phyloP scores from a whole-genome alignment of 352 stramenopile species.

The Phytophthora brassicae region DNA sequence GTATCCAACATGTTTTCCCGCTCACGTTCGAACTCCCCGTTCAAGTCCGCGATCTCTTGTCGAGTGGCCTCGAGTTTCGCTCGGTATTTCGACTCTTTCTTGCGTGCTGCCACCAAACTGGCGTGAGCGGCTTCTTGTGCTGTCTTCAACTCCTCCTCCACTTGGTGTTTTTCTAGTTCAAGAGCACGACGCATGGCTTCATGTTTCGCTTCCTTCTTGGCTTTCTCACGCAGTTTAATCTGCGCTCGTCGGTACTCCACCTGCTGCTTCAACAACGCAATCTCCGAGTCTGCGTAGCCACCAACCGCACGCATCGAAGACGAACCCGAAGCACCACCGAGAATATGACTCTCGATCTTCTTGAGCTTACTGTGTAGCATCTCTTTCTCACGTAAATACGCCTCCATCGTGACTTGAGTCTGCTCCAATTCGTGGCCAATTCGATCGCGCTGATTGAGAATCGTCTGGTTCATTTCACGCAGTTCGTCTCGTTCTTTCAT shows the following conservation, averaged over 20 bases:
- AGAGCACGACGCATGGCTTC: slow-evolving; percentile 59
- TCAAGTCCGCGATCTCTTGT: slow-evolving; percentile 84
- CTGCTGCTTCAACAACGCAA: slow-evolving; percentile 77
- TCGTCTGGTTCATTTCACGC: slow-evolving; percentile 61
- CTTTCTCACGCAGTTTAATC: slow-evolving; percentile 80
- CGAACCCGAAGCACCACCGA: slow-evolving; percentile 43
- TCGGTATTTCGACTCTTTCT: slow-evolving; percentile 70
- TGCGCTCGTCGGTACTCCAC: slow-evolving; percentile 79
- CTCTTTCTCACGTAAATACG: slow-evolving; percentile 60
- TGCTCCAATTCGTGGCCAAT: slow-evolving; percentile 78
- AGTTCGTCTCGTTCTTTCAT: slow-evolving; percentile 66
- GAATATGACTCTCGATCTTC: slow-evolving; percentile 84
- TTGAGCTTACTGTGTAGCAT: slow-evolving; percentile 63
- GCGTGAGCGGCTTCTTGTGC: slow-evolving; percentile 68
- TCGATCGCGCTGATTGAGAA: slow-evolving; percentile 65
- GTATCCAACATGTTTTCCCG: slow-evolving; percentile 84
- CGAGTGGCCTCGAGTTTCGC: slow-evolving; percentile 73
- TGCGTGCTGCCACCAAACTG: slow-evolving; percentile 50
- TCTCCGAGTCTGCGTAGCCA: slow-evolving; percentile 54
- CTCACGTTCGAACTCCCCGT: slow-evolving; percentile 85
- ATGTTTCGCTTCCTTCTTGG: slow-evolving; percentile 65
- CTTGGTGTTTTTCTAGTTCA: slow-evolving; percentile 69
- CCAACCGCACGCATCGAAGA: slow-evolving; percentile 12
- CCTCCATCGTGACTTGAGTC: slow-evolving; percentile 72
- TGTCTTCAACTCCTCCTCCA: slow-evolving; percentile 74